Conservation (phyloP, 495 filamentous ascomycete genomes). For the Darksidea phi region DNA sequence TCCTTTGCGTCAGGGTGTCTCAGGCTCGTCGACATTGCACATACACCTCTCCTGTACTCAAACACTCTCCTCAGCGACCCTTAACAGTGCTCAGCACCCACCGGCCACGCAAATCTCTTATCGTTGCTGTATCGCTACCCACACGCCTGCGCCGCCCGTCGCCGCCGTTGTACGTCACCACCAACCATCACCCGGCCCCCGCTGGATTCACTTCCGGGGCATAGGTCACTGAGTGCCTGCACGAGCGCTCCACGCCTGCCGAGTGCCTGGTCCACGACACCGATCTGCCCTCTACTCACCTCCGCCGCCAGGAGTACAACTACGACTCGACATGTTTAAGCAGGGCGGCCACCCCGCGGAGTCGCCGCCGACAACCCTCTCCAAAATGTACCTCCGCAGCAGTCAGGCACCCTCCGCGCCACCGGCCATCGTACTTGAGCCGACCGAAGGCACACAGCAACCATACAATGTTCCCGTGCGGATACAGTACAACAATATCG, state of each 20-base stretch:
- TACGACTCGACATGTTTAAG: conserved; percentile 27
- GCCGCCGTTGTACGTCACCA: conserved; percentile 19
- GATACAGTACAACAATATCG: conserved; percentile 34
- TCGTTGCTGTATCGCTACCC: conserved; percentile 4
- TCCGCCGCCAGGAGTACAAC: background rate
- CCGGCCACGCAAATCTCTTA: background rate
- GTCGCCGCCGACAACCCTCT: conserved; percentile 28
- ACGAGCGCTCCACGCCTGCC: conserved; percentile 16
- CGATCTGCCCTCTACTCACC: background rate
- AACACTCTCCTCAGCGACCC: background rate
- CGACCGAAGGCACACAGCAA: conserved; percentile 9
- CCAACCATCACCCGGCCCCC: conserved; percentile 14
- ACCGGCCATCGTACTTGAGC: conserved; percentile 19
- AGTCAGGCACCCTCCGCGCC: conserved; percentile 24
- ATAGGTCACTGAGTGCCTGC: conserved; percentile 20
- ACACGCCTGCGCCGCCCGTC: background rate
- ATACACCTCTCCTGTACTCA: background rate
- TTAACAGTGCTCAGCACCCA: background rate
- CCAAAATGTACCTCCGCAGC: conserved; percentile 17
- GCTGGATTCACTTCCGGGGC: conserved; percentile 26
- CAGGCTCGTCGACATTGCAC: background rate
- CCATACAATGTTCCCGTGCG: conserved; percentile 27
- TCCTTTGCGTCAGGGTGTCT: background rate
- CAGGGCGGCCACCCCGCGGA: conserved; percentile 17
- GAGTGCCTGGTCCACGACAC: background rate